Evolutionary conservation across 2,329 filamentous ascomycete genomes (phyloP), one percentile per base, ranked within the genome.

Genomic region (Lasiodiplodia hormozganensis): DNA sequence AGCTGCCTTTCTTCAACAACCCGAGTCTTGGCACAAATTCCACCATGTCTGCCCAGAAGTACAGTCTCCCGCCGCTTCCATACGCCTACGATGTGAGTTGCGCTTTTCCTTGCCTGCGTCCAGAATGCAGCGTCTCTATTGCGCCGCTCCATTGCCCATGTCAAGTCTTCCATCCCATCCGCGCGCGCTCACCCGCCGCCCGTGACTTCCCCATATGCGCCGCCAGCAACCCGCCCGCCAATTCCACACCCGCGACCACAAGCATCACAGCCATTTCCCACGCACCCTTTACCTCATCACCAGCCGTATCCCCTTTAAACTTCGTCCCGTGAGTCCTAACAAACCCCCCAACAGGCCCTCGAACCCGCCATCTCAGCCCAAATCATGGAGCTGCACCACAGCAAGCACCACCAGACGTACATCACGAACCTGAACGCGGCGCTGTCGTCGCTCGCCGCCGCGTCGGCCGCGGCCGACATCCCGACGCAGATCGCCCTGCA

Each of bases 381-480:
- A 78, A 94, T 93, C 79, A 94, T 94, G 92, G 88, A 91, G 79
- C 86, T 94, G 62, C 92, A 94, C 79, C 91, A 94, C 82, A 82
- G 83, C 79, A 93, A 92, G 82, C 92, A 94, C 79, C 92, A 94
- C 80, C 89, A 92, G 76, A 86, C 92, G 40, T 94, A 94, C 79
- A 87, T 94, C 71, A 91, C 85, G 70, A 92, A 92, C 78, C 86
- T 94, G 69, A 94, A 94, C 82, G 84, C 83, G 68, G 88, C 89
- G 0, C 82, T 92, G 65, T 81, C 85, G 74, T 84, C 86, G 16
- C 89, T 92, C 71, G 81, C 84, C 64, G 79, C 84, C 4, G 88
- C 90, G 18, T 81, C 86, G 2, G 77, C 83, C 28, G 81, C 85
- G 51, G 83, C 84, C 71, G 87, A 93, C 72, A 85, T 92, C 66